Conservation (phyloP, 495 filamentous ascomycete species). For the Penicillium verhagenii region DNA sequence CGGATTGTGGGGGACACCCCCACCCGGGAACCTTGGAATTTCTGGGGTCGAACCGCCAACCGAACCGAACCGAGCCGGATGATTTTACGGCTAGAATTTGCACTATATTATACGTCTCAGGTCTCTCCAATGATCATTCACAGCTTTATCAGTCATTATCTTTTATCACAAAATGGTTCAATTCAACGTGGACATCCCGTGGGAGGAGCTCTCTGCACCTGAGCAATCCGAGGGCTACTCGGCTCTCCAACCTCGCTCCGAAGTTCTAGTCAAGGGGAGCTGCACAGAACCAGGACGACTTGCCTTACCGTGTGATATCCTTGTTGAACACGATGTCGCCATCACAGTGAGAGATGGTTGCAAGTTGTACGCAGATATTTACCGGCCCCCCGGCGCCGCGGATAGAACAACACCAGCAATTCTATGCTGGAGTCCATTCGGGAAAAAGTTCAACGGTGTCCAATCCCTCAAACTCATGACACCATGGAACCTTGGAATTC, state of each 20-base stretch:
- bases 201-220: slow-evolving; percentile 3
- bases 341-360: slow-evolving; percentile 27
- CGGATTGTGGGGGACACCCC: neutral
- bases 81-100: neutral
- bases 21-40: neutral
- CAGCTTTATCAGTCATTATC: neutral
- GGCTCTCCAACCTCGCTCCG: slow-evolving; percentile 1
- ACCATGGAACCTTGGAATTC: slow-evolving; percentile 23
- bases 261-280: slow-evolving; percentile 13
- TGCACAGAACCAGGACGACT: slow-evolving; percentile 8
- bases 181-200: slow-evolving; percentile 10
- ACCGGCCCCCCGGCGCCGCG: slow-evolving; percentile 19
- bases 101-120: neutral
- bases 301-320: slow-evolving; percentile 11
- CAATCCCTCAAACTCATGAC: slow-evolving; percentile 12
- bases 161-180: neutral
- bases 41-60: neutral
- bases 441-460: slow-evolving; percentile 30
- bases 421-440: slow-evolving; percentile 32
- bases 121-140: neutral
- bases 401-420: slow-evolving; percentile 27
- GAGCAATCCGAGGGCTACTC: slow-evolving; percentile 2
- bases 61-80: slow-evolving; percentile 2
- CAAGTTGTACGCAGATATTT: slow-evolving; percentile 30
- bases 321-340: slow-evolving; percentile 22